phyloP scores from a whole-genome alignment of 1,284 basidiomycete species.

The Sporisorium reilianum region DNA sequence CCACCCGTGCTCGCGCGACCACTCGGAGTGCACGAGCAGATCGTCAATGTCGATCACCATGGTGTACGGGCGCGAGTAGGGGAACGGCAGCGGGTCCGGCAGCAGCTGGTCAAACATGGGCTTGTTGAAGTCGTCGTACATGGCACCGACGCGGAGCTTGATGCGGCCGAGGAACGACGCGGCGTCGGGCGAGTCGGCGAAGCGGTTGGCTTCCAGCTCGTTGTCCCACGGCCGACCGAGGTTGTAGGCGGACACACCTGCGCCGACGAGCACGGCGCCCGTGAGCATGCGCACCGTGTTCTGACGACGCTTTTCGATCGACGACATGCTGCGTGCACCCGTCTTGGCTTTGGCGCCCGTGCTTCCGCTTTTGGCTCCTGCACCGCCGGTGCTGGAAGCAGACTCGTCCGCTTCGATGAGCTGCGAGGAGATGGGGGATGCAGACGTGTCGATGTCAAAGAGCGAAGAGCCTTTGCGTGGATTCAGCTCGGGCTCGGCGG shows the following conservation, averaged over 20 bases:
- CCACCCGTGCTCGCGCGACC: conserved; percentile 74
- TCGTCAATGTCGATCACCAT: conserved; percentile 92
- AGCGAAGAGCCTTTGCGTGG: conserved; percentile 34
- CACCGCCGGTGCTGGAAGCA: conserved; percentile 1
- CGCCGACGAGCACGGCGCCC: conserved; percentile 45
- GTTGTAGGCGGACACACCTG: conserved; percentile 55
- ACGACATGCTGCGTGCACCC: conserved; percentile 65
- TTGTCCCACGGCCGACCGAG: conserved; percentile 68
- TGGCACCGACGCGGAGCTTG: conserved; percentile 47
- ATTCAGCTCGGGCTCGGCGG: conserved; percentile 9
- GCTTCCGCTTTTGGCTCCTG: conserved; percentile 32
- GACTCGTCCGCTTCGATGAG: conserved; percentile 31
- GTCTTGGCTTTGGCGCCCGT: conserved; percentile 68
- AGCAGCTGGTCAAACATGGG: conserved; percentile 92
- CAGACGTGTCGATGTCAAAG: conserved; percentile 61
- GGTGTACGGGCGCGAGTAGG: conserved; percentile 90
- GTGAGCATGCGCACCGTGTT: conserved; percentile 53
- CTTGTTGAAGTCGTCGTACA: conserved; percentile 60
- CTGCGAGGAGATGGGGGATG: conserved; percentile 28
- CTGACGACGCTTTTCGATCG: conserved; percentile 67
- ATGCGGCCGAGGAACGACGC: conserved; percentile 60
- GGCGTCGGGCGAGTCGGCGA: conserved; percentile 32
- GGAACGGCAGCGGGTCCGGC: conserved; percentile 85
- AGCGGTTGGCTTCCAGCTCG: conserved; percentile 61
- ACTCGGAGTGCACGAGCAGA: conserved; percentile 87